Percentiles rank a stretch among this genome's conserved stretches.
Evolutionary conservation across 1,139 yeast species (phyloP).

Genomic region (Candida sanyaensis): DNA sequence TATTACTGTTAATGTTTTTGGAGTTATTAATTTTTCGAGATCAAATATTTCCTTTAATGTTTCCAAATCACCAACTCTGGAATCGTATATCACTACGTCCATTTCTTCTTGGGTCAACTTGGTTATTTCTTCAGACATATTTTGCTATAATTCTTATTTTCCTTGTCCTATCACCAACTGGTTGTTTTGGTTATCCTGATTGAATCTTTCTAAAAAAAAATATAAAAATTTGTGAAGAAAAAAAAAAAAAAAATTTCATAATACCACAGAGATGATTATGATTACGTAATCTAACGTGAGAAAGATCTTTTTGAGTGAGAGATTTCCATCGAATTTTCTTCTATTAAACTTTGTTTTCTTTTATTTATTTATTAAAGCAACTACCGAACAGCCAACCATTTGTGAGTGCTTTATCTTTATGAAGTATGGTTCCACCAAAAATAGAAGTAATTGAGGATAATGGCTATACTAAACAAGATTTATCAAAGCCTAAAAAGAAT

Average conservation of each 20-base stretch:
- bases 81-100: conserved; percentile 78
- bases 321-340: not conserved
- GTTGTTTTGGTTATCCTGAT: not conserved
- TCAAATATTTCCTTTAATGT: conserved; percentile 67
- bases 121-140: conserved; percentile 8
- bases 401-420: too few relatives aligned
- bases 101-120: conserved; percentile 64
- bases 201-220: too few relatives aligned
- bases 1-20: conserved; percentile 48
- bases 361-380: too few relatives aligned
- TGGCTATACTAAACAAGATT: conserved; percentile 3
- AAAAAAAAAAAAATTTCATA: not conserved
- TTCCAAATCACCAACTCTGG: conserved; percentile 85
- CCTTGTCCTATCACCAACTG: too few relatives aligned
- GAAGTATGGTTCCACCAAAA: conserved; percentile 23
- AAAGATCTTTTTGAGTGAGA: not conserved
- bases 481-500: conserved; percentile 20
- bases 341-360: not conserved
- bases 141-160: not conserved
- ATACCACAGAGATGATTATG: not conserved
- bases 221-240: not conserved
- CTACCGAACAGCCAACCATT: too few relatives aligned
- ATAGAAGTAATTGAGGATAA: conserved; percentile 23
- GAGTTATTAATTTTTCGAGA: conserved; percentile 45
- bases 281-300: not conserved